A percentile compares a stretch with the other conserved stretches of the same genome.
phyloP scores from a whole-genome alignment of 2,329 filamentous ascomycete species.

The Celoporthe dispersa region DNA sequence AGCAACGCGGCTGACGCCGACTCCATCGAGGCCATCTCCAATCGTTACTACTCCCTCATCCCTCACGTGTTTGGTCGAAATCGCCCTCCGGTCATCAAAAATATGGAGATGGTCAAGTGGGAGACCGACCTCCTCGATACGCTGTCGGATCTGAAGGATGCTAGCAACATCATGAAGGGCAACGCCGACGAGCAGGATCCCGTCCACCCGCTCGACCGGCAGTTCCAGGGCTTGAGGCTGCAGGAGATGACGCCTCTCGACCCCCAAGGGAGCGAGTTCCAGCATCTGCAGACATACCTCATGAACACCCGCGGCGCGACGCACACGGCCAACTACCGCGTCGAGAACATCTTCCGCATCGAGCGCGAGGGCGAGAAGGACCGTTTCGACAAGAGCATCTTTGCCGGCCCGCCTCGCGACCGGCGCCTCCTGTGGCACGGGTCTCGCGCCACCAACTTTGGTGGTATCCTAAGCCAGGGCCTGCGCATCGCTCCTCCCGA shows the following conservation, averaged over 20 bases:
- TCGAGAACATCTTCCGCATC: conserved; percentile 82
- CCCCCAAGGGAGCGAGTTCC: conserved; percentile 63
- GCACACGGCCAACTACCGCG: conserved; percentile 62
- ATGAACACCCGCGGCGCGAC: conserved; percentile 67
- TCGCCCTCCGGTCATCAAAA: conserved; percentile 69
- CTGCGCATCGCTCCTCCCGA: conserved; percentile 88
- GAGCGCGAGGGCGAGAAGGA: conserved; percentile 73
- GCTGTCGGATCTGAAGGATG: conserved; percentile 83
- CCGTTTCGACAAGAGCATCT: conserved; percentile 65
- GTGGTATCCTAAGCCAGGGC: conserved; percentile 84
- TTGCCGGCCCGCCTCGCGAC: conserved; percentile 58
- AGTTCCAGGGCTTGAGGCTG: conserved; percentile 72
- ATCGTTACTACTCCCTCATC: conserved; percentile 80
- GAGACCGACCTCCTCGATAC: conserved; percentile 83
- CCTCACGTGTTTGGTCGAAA: conserved; percentile 80
- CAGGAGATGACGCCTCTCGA: conserved; percentile 77
- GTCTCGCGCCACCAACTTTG: conserved; percentile 81
- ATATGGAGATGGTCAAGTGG: conserved; percentile 63
- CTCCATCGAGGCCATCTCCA: conserved; percentile 64
- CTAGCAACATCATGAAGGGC: conserved; percentile 75
- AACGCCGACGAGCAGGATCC: conserved; percentile 54
- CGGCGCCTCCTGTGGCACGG: conserved; percentile 87
- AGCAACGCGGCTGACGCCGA: conserved; percentile 52
- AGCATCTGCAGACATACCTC: conserved; percentile 69
- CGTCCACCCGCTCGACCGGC: conserved; percentile 70